Evolutionary conservation across 371 early-diverging fungal species (phyloP).

Genomic region (Funneliformis caledonium): DNA sequence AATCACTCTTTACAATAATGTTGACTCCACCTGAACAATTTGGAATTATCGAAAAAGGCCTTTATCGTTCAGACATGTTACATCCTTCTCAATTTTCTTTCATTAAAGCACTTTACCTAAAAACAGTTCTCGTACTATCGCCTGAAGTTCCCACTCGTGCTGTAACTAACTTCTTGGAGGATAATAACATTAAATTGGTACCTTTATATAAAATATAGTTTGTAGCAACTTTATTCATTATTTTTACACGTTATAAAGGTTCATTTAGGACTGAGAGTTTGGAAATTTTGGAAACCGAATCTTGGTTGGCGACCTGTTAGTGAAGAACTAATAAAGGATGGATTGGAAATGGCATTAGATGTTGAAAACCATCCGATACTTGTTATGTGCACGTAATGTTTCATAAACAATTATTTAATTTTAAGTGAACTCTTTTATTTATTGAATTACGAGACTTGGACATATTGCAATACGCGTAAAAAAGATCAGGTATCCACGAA

Average conservation of each 20-base stretch:
- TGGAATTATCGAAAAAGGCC: constrained; percentile 87
- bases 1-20: constrained; percentile 35
- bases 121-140: constrained; percentile 84
- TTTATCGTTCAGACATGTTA: constrained; percentile 83
- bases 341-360: constrained; percentile 82
- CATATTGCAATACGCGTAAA: constrained; percentile 19
- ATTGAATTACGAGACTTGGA: neutral
- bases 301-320: constrained; percentile 88
- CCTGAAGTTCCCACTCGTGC: constrained; percentile 83
- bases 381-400: constrained; percentile 85
- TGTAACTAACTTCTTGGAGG: constrained; percentile 81
- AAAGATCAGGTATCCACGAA: constrained; percentile 78
- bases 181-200: constrained; percentile 74
- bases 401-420: neutral
- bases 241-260: constrained; percentile 46
- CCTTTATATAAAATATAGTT: neutral
- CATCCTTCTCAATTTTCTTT: constrained; percentile 78
- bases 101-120: constrained; percentile 76
- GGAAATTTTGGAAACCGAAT: constrained; percentile 58
- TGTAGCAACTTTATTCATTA: constrained; percentile 10
- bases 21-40: constrained; percentile 85
- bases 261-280: constrained; percentile 69
- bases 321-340: constrained; percentile 94
- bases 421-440: neutral
- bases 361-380: constrained; percentile 81